Conservation (phyloP, 1,139 yeast species). For the Candida neerlandica region DNA sequence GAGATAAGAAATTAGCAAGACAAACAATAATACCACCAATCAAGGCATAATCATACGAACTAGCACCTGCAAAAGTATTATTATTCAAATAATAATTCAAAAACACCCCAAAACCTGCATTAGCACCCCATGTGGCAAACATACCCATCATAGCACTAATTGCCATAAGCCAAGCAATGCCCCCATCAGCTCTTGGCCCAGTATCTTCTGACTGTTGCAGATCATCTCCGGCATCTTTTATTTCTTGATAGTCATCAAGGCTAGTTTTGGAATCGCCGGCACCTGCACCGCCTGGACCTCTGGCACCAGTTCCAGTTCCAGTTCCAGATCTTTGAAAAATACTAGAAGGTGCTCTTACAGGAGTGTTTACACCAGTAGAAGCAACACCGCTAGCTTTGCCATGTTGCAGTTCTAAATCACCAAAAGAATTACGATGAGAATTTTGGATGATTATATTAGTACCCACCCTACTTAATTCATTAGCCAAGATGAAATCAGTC, state of each 20-base stretch:
- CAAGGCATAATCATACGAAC: conserved; percentile 62
- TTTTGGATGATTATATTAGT: conserved; percentile 9
- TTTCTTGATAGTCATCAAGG: not conserved
- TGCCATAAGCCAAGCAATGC: conserved; percentile 72
- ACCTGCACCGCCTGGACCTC: too few relatives aligned
- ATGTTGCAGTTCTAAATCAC: conserved; percentile 7
- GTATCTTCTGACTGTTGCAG: too few relatives aligned
- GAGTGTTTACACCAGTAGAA: not conserved
- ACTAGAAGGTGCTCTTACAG: conserved; percentile 1
- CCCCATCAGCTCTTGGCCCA: conserved; percentile 58
- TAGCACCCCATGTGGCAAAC: conserved; percentile 75
- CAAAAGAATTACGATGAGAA: conserved; percentile 9
- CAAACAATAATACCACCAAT: conserved; percentile 68
- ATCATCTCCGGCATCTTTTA: conserved; percentile 6
- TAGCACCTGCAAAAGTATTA: conserved; percentile 57
- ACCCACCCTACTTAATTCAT: conserved; percentile 24
- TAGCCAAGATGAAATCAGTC: conserved; percentile 26
- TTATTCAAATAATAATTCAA: conserved; percentile 53
- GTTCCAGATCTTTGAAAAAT: not conserved
- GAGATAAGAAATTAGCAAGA: conserved; percentile 60
- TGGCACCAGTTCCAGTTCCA: conserved; percentile 1
- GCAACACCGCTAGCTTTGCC: not conserved
- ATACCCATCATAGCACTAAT: conserved; percentile 49
- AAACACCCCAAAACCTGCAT: conserved; percentile 70
- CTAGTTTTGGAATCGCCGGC: too few relatives aligned